phyloP scores from a whole-genome alignment of 2,329 filamentous ascomycete species.

The Albifimbria verrucaria region DNA sequence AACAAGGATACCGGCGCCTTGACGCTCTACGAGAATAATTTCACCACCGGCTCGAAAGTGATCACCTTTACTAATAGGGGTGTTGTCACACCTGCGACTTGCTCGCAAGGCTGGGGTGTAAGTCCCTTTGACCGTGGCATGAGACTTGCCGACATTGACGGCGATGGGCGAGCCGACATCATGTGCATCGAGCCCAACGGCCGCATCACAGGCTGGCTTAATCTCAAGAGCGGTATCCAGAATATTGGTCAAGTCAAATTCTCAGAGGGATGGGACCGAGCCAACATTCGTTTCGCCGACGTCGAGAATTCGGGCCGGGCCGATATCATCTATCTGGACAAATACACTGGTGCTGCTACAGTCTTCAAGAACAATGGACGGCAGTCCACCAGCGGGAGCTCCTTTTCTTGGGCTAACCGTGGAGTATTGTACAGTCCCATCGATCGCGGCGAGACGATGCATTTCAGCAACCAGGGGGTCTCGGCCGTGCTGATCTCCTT shows the following conservation, averaged over 20 bases:
- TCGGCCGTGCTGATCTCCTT: neutral
- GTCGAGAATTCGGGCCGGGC: conserved; percentile 5
- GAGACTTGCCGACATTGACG: neutral
- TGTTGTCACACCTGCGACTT: neutral
- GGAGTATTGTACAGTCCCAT: neutral
- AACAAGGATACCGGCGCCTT: conserved; percentile 2
- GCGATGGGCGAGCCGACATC: conserved; percentile 3
- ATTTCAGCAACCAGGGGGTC: neutral
- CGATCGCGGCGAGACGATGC: neutral
- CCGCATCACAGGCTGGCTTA: conserved; percentile 2
- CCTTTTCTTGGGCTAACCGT: neutral
- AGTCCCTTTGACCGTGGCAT: neutral
- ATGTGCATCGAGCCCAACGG: conserved; percentile 7
- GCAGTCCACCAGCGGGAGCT: neutral
- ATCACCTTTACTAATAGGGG: neutral
- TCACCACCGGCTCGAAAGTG: neutral
- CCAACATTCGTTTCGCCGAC: conserved; percentile 7
- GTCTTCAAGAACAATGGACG: neutral
- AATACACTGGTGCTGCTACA: conserved; percentile 6
- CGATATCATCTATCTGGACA: conserved; percentile 11
- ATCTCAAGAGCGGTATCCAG: conserved; percentile 1
- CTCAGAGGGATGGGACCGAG: conserved; percentile 5
- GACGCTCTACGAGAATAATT: conserved; percentile 6
- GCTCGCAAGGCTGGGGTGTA: neutral
- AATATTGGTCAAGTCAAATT: conserved; percentile 5